Conservation (phyloP, 345 rosid species). For the Citropsis articulata region DNA sequence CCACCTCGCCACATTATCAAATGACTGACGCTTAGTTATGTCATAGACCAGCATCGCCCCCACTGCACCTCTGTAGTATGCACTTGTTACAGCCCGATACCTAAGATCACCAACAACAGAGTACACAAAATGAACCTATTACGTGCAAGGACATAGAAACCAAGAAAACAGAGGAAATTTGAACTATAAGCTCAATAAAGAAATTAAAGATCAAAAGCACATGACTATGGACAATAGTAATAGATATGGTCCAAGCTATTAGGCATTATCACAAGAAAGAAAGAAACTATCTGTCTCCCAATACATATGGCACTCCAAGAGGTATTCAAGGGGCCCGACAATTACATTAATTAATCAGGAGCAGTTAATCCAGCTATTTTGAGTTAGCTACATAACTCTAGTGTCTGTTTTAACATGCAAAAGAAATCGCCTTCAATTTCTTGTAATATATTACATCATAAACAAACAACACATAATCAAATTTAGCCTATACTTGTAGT, state of each 20-base stretch:
- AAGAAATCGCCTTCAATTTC: neutral
- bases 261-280: neutral
- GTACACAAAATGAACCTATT: neutral
- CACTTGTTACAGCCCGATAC: slow-evolving; percentile 69
- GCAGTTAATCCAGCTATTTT: neutral
- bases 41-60: slow-evolving; percentile 72
- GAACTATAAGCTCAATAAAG: neutral
- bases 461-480: neutral
- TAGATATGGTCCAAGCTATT: neutral
- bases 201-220: neutral
- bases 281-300: neutral
- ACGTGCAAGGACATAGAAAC: neutral
- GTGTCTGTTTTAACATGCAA: neutral
- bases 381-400: neutral
- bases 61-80: slow-evolving; percentile 67
- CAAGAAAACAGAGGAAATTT: neutral
- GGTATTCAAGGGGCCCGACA: neutral
- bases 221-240: neutral
- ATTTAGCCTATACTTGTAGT: neutral
- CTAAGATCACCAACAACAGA: slow-evolving; percentile 23
- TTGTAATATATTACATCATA: neutral
- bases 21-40: slow-evolving; percentile 50
- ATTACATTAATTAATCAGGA: neutral
- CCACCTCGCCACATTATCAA: slow-evolving; percentile 61
- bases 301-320: neutral